Evolutionary conservation across 2,329 filamentous ascomycete genomes (phyloP), one percentile per base, ranked within the genome.

Genomic region (Tolypocladium inflatum): DNA sequence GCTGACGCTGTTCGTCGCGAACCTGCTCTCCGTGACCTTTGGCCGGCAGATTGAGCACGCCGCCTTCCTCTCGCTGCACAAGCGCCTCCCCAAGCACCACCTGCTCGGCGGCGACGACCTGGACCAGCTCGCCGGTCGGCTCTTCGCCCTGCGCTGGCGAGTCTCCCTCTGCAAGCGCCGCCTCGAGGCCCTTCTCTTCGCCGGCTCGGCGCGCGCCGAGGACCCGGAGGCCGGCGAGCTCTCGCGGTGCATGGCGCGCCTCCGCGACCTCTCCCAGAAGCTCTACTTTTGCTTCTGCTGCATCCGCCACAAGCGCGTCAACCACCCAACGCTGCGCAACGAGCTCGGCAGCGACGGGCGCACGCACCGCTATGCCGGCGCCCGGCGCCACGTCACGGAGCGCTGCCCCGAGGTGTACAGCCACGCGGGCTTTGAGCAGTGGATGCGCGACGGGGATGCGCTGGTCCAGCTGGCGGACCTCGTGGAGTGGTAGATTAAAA

Each of bases 221-320:
- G 4, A 19, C 17, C 10, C 17, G 17, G 17, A n/a, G 48, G 26
- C 26, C 48, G 30, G 8, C 17, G 48, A 51, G 26, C 45, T 30
- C 45, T 19, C 17, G 15, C 23, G 21, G 23, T 2, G 35, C 37
- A 35, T 54, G 13, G n/a, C 17, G 4, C 21, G 50, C 23, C 15
- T 43, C 39, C 15, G n/a, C 10, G 26, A 37, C 9, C 50, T 57
- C 50, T 38, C n/a, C 48, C n/a, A 11, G n/a, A 57, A 33, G 21
- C 50, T 57, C 3, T 57, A 57, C 33, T 21, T 57, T 15, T 57
- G 39, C 56, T 45, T 54, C 39, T 57, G 56, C 51, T 39, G 9
- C 41, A 11, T 57, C 30, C 55, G 38, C 19, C 50, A 45, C 3
- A 57, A 53, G 21, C 55, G 38, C 19, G 15, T 6, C 17, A 19